These are phyloP conservation scores for Pleurotus ostreatus DNA, from an alignment of 768 basidiomycete species.

Conservation along the genomic window DNA sequence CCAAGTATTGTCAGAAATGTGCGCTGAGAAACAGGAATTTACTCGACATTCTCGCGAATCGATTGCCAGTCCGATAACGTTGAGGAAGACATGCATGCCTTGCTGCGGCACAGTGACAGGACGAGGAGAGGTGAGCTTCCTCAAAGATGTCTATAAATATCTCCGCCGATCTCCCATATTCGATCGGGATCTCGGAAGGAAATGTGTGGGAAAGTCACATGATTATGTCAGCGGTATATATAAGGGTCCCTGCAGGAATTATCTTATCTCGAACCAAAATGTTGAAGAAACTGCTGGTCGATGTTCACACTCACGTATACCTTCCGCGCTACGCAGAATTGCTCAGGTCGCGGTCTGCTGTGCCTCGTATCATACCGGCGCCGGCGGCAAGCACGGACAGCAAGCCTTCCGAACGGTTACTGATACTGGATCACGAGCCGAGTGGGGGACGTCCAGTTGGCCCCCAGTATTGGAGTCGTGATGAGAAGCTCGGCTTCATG, in stretches of 20 bases:
- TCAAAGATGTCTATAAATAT: slow-evolving; percentile 3
- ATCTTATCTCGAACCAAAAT: slow-evolving; percentile 16
- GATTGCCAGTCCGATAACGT: slow-evolving; percentile 12
- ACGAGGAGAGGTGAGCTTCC: neutral
- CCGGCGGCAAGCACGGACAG: slow-evolving; percentile 33
- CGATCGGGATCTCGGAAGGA: slow-evolving; percentile 1
- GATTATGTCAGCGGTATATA: slow-evolving; percentile 7
- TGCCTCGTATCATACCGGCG: slow-evolving; percentile 61
- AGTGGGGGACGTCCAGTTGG: slow-evolving; percentile 79
- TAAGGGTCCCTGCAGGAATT: neutral
- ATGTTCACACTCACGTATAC: slow-evolving; percentile 86
- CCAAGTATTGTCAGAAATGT: slow-evolving; percentile 6
- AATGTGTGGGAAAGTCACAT: neutral
- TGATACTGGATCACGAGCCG: slow-evolving; percentile 80
- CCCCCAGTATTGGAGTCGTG: slow-evolving; percentile 69
- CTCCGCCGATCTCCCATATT: neutral
- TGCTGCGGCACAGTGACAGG: neutral
- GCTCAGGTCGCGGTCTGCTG: slow-evolving; percentile 57
- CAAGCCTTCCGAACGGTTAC: slow-evolving; percentile 57
- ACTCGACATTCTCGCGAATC: slow-evolving; percentile 23
- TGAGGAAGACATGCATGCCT: slow-evolving; percentile 13
- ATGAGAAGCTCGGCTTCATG: slow-evolving; percentile 84
- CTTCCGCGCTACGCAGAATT: slow-evolving; percentile 74
- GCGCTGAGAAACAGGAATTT: neutral
- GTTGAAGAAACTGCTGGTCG: slow-evolving; percentile 47